Base-by-base conservation (phyloP, 768 basidiomycete genomes). In the Mycena alexandri region DNA sequence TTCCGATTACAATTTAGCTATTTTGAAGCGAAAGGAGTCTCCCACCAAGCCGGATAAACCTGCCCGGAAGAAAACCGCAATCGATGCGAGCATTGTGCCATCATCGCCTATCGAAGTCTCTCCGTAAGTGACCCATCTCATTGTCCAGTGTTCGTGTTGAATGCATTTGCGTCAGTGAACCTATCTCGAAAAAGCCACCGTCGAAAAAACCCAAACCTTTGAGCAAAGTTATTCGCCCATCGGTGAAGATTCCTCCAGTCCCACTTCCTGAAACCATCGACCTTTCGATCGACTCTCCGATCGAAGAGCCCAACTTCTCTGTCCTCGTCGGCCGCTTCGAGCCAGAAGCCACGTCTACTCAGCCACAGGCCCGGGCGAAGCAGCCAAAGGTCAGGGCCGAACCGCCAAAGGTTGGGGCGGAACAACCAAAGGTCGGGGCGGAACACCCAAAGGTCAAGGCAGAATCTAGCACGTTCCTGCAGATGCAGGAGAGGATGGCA, bases 401-500 rank as follows among this genome's bases (percentile, higher is more conserved):
- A 3, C 29, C 3, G 29, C 29, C 29, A 29, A 29, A 29, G 29
- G 29, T 29, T 6, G 6, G 29, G 29, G 29, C 29, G 3, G 29
- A 29, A 29, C 29, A 29, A 6, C 29, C 29, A 29, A 29, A 29
- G 29, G 29, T 29, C 29, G 29, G 29, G 29, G 29, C 6, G 3
- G 29, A 29, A 6, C 29, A 6, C 3, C 29, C 58, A 38, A 71
- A 61, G 50, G 25, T 77, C 17, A 60, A 68, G 57, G 68, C 73
- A 41, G 74, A 67, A 46, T 72, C 80, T 5, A 81, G 78, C 58
- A 68, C 71, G 43, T 69, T 81, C 55, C 57, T 80, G 29, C 75
- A 80, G 69, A 73, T 82, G 48, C 75, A 79, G 62, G 71, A 78
- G 61, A 78, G 79, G 19, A 76, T 82, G n/a, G n/a, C n/a, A n/a